Evolutionary conservation across 2,329 filamentous ascomycete species (phyloP).

Genomic region (Aschersonia sp.): DNA sequence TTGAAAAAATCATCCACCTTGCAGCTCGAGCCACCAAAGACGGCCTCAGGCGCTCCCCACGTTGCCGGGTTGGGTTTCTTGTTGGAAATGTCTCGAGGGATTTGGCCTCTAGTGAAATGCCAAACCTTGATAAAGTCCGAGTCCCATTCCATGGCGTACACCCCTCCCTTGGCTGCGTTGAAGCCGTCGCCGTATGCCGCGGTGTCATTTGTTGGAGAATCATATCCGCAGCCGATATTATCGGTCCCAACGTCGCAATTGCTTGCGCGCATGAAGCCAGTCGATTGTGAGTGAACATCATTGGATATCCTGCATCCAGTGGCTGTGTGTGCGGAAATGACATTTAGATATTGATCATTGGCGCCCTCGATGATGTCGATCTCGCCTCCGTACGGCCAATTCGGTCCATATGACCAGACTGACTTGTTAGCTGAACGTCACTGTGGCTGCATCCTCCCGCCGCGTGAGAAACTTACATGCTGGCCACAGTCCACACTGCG

Average conservation of each 20-base stretch:
- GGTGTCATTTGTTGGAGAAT: constrained; percentile 23
- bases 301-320: constrained; percentile 16
- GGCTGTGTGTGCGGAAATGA: constrained; percentile 47
- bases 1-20: constrained; percentile 52
- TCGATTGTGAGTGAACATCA: constrained; percentile 8
- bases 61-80: constrained; percentile 43
- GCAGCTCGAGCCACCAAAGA: constrained; percentile 52
- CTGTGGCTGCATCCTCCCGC: too few species aligned
- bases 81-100: constrained; percentile 50
- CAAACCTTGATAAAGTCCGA: constrained; percentile 53
- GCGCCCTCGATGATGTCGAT: constrained; percentile 60
- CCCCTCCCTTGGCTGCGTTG: constrained; percentile 50
- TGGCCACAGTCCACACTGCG: constrained; percentile 59
- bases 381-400: constrained; percentile 51
- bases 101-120: constrained; percentile 53
- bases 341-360: constrained; percentile 43
- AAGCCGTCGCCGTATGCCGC: constrained; percentile 47
- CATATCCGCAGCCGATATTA: constrained; percentile 31
- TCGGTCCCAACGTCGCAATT: constrained; percentile 22
- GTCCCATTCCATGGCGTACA: constrained; percentile 62
- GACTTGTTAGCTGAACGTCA: neutral
- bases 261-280: constrained; percentile 12
- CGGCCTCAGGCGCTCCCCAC: constrained; percentile 57
- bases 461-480: constrained; percentile 33
- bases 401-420: constrained; percentile 38